Conservation (phyloP, 495 filamentous ascomycete genomes). For the Xylaria scruposa region DNA sequence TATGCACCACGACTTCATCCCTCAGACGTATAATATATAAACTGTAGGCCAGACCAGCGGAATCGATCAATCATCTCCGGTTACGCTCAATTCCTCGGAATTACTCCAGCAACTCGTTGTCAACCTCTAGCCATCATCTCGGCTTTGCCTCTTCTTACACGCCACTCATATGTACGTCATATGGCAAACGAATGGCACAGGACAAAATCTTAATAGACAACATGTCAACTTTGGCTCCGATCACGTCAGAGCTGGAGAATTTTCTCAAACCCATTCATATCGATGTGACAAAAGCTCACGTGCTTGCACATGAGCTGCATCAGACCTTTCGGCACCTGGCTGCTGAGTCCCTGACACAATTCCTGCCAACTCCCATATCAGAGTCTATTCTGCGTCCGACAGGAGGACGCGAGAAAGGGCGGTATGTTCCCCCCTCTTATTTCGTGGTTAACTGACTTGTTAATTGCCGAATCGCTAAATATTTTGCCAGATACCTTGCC, state of each 20-base stretch:
- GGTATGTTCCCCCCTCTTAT: constrained; percentile 45
- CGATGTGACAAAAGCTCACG: constrained; percentile 56
- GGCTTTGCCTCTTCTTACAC: not conserved
- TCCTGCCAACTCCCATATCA: constrained; percentile 80
- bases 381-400: constrained; percentile 64
- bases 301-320: constrained; percentile 67
- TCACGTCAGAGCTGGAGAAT: constrained; percentile 40
- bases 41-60: not conserved
- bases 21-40: not conserved
- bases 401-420: constrained; percentile 63
- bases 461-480: constrained; percentile 30
- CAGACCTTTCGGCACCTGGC: constrained; percentile 68
- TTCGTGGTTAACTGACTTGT: not conserved
- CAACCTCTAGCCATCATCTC: not conserved
- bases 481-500: constrained; percentile 64
- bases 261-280: constrained; percentile 55
- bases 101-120: not conserved
- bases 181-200: constrained; percentile 20
- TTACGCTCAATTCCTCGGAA: not conserved
- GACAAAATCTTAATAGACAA: constrained; percentile 10
- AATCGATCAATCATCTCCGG: not conserved
- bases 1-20: not conserved
- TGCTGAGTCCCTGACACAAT: constrained; percentile 70
- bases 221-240: constrained; percentile 31
- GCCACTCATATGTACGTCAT: constrained; percentile 9